A percentile compares a stretch with the other conserved stretches of the same genome.
phyloP scores from a whole-genome alignment of 352 stramenopile genomes.

The Phytophthora pisi region DNA sequence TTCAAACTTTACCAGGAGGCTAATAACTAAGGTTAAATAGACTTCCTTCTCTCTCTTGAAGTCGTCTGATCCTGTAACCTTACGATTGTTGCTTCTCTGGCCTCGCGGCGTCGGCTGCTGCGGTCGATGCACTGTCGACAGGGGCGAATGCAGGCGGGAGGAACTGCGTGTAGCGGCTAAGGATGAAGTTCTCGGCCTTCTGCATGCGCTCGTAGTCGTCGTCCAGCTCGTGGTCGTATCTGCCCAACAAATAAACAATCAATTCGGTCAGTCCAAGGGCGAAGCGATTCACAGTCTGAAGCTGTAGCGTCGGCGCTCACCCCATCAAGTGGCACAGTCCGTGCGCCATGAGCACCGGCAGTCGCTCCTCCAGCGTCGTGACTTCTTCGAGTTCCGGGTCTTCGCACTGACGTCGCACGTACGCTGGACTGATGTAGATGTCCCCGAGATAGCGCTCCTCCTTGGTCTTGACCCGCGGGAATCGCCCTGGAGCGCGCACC shows the following conservation, averaged over 20 bases:
- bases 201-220: conserved; percentile 80
- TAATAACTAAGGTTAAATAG: no score
- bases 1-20: no score
- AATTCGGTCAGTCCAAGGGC: conserved; percentile 13
- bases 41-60: background rate
- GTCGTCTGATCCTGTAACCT: background rate
- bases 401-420: conserved; percentile 78
- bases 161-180: conserved; percentile 56
- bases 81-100: conserved; percentile 9
- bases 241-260: conserved; percentile 22
- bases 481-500: conserved; percentile 62
- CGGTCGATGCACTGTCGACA: background rate
- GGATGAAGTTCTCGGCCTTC: conserved; percentile 71
- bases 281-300: background rate
- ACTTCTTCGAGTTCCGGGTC: conserved; percentile 58
- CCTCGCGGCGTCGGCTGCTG: conserved; percentile 10
- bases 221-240: conserved; percentile 84
- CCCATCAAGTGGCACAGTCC: conserved; percentile 85
- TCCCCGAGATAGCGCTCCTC: conserved; percentile 83
- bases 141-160: conserved; percentile 37
- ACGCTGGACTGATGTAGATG: conserved; percentile 84
- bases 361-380: conserved; percentile 63
- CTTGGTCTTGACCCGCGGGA: conserved; percentile 50
- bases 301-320: conserved; percentile 29
- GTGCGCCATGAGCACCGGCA: conserved; percentile 79